Evolutionary conservation across 768 basidiomycete species (phyloP).

Genomic region (Scleroderma citrinum): DNA sequence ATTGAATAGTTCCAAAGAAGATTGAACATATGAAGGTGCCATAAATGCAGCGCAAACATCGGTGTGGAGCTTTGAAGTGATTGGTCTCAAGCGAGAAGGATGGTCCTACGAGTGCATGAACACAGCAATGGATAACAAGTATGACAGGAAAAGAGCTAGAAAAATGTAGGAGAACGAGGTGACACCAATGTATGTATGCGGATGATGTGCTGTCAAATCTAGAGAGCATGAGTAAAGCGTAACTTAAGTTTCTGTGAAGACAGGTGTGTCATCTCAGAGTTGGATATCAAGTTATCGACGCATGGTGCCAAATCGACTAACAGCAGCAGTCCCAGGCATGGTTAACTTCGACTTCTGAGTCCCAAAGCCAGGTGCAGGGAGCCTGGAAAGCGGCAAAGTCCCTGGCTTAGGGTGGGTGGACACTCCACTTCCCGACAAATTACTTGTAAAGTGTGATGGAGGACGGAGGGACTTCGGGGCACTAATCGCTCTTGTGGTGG

Average conservation of each 20-base stretch:
- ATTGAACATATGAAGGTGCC: neutral
- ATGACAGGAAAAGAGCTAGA: neutral
- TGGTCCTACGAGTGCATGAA: neutral
- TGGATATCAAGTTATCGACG: constrained; percentile 1
- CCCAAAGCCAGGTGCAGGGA: constrained; percentile 7
- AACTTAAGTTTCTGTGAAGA: neutral
- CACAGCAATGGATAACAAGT: neutral
- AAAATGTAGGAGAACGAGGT: neutral
- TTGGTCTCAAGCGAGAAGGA: neutral
- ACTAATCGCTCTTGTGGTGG: neutral
- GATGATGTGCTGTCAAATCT: neutral
- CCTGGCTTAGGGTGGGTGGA: constrained; percentile 7
- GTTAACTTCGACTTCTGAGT: constrained; percentile 4
- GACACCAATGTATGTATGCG: neutral
- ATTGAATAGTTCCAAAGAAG: neutral
- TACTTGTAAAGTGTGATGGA: constrained; percentile 6
- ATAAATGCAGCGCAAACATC: neutral
- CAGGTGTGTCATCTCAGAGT: neutral
- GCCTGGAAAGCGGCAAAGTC: constrained; percentile 5
- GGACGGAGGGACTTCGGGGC: constrained; percentile 2
- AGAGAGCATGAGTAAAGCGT: neutral
- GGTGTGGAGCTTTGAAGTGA: neutral
- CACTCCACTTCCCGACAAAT: neutral
- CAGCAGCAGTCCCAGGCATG: neutral
- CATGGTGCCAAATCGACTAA: constrained; percentile 5